Evolutionary conservation across 495 filamentous ascomycete genomes (phyloP).

Genomic region (Tuber melanosporum): DNA sequence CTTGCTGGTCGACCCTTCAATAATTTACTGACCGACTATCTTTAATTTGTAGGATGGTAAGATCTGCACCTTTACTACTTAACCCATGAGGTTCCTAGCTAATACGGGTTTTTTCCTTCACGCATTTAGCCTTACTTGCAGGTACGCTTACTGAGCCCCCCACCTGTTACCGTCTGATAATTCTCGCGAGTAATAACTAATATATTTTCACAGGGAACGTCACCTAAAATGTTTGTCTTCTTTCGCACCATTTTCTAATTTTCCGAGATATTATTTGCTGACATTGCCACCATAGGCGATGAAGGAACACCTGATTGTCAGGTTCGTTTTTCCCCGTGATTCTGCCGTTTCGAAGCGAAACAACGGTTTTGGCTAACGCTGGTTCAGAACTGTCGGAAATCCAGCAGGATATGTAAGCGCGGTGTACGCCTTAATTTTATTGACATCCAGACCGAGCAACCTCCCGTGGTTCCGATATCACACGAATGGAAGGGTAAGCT

Average conservation of each 20-base stretch:
- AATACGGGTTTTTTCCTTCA: conserved; percentile 18
- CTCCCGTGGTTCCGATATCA: conserved; percentile 58
- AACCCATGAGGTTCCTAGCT: conserved; percentile 19
- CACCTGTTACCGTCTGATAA: background rate
- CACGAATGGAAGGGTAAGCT: conserved; percentile 59
- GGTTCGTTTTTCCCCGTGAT: conserved; percentile 16
- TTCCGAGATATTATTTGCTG: conserved; percentile 20
- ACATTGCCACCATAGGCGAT: conserved; percentile 55
- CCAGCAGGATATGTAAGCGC: conserved; percentile 74
- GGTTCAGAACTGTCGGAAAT: conserved; percentile 77
- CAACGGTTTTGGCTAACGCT: background rate
- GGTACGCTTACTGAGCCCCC: conserved; percentile 22
- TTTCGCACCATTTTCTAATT: background rate
- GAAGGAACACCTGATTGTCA: conserved; percentile 70
- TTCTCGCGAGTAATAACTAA: conserved; percentile 23
- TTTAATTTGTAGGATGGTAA: conserved; percentile 39
- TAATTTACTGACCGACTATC: conserved; percentile 31
- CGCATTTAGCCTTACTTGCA: conserved; percentile 37
- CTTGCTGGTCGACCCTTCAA: conserved; percentile 3
- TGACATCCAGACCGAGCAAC: conserved; percentile 66
- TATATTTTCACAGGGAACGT: conserved; percentile 29
- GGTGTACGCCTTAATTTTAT: conserved; percentile 91
- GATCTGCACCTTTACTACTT: conserved; percentile 20
- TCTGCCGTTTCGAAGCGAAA: background rate
- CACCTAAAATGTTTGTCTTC: conserved; percentile 58